phyloP scores from a whole-genome alignment of 768 basidiomycete species.

The Sarcodon sp. region DNA sequence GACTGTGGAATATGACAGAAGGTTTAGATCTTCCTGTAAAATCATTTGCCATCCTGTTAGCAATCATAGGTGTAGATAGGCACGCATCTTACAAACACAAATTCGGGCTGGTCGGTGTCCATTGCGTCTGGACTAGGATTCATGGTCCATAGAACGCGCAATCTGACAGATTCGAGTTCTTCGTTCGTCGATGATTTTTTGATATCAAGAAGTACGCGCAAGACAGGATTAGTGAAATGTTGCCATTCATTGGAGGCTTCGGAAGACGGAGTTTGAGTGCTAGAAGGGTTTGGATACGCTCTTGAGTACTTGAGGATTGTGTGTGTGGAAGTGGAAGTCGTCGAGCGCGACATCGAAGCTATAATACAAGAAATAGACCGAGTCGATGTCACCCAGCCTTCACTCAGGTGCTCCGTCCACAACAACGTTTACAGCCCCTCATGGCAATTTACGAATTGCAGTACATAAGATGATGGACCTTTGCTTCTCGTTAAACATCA shows the following conservation, averaged over 20 bases:
- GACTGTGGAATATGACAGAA: constrained; percentile 51
- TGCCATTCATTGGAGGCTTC: constrained; percentile 46
- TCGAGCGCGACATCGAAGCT: constrained; percentile 29
- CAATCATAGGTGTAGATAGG: constrained; percentile 1
- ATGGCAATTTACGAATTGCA: too few species aligned
- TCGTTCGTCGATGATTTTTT: constrained; percentile 30
- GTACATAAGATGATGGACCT: too few species aligned
- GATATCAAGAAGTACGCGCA: constrained; percentile 50
- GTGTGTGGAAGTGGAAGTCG: constrained; percentile 46
- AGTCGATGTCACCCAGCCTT: too few species aligned
- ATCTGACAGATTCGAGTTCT: constrained; percentile 47
- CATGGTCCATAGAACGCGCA: constrained; percentile 56
- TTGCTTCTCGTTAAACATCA: too few species aligned
- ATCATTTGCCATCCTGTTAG: background rate
- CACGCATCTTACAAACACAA: constrained; percentile 45
- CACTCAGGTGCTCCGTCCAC: too few species aligned
- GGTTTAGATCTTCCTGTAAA: constrained; percentile 66
- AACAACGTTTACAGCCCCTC: too few species aligned
- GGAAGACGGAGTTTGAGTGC: constrained; percentile 5
- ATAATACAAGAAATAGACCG: too few species aligned
- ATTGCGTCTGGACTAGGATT: constrained; percentile 20
- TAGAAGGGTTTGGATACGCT: constrained; percentile 29
- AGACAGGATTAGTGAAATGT: constrained; percentile 60
- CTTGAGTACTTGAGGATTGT: constrained; percentile 54
- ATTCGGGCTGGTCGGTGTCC: constrained; percentile 35